Evolutionary conservation across 495 filamentous ascomycete species (phyloP), one percentile per base, ranked within the genome.

Genomic region (Penicillium malachiteum): DNA sequence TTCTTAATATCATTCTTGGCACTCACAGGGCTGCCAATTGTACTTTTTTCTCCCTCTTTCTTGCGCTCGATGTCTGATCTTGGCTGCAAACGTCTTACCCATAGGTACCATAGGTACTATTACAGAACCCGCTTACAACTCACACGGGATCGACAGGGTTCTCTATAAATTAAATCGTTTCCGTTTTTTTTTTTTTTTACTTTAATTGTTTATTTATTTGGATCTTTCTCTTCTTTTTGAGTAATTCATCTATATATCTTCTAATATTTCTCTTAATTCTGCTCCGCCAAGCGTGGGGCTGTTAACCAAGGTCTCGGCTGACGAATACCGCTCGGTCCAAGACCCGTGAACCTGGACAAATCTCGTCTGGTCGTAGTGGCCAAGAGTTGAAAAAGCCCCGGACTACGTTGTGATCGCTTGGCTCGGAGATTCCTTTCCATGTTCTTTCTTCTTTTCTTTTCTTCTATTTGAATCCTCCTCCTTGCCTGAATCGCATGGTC

Each of bases 281-380:
- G 43, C 31, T 46, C 43, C 43, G 43, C 47, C 44, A 41, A 42
- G 56, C 57, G 63, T 66, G 65, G 64, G 63, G 57, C 65, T 39
- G 30, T 12, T 13, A 46, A 21, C 21, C 21, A 56, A 64, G 57
- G 53, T 53, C 56, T 59, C 39, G 65, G 65, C 65, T 68, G 65
- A 66, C 65, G 65, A 68, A 64, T 68, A 63, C 65, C 65, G 65
- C 63, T 48, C 38, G 44, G 48, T 55, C 50, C 63, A 61, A 57
- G 49, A 32, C 30, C 50, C 48, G 17, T 32, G n/a, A 42, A 30
- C 34, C 59, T 52, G 61, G 57, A 50, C 48, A 33, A 59, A 61
- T 60, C 63, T 60, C 62, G 57, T 67, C 56, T 52, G 35, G 59
- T 18, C 52, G 38, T 26, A 37, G 31, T 41, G 16, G 30, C 52